These are phyloP conservation scores for Drechslerella coelobrocha DNA, from an alignment of 2,329 filamentous ascomycete species.

Conservation along the genomic window DNA sequence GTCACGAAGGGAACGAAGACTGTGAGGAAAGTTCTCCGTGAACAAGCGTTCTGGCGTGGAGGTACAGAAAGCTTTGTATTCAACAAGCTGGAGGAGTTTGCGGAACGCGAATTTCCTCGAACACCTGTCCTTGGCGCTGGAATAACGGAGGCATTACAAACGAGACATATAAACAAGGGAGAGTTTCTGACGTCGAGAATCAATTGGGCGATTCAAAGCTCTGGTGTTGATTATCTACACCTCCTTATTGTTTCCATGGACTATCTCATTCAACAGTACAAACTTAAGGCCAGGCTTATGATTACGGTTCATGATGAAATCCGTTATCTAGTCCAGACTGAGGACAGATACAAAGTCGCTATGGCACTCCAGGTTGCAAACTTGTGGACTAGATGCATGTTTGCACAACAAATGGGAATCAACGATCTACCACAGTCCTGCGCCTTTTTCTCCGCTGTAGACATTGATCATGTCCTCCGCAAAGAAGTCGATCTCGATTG, in stretches of 20 bases:
- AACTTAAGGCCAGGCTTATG: conserved; percentile 80
- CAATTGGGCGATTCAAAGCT: conserved; percentile 99
- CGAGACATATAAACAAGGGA: conserved; percentile 82
- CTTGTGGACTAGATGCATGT: conserved; percentile 96
- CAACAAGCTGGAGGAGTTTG: conserved; percentile 97
- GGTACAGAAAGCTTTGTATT: conserved; percentile 98
- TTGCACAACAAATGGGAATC: conserved; percentile 94
- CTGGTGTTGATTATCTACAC: conserved; percentile 95
- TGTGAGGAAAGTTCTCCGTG: conserved; percentile 67
- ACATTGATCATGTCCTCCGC: conserved; percentile 92
- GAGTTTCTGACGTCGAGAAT: conserved; percentile 95
- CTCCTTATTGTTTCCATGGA: conserved; percentile 94
- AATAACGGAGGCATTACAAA: conserved; percentile 94
- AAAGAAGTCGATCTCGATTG: conserved; percentile 99
- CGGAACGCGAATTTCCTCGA: conserved; percentile 86
- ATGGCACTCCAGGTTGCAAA: conserved; percentile 95
- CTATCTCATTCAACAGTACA: conserved; percentile 84
- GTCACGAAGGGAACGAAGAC: conserved; percentile 81
- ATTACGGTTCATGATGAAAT: conserved; percentile 99
- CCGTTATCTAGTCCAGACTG: conserved; percentile 82
- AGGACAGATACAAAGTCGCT: conserved; percentile 85
- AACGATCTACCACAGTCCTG: conserved; percentile 91
- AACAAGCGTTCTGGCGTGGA: conserved; percentile 87
- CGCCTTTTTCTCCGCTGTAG: conserved; percentile 93
- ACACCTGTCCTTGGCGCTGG: conserved; percentile 93